Percentiles rank a stretch among this genome's conserved stretches.
phyloP scores from a whole-genome alignment of 345 rosid species.

The Eutrema japonicum region DNA sequence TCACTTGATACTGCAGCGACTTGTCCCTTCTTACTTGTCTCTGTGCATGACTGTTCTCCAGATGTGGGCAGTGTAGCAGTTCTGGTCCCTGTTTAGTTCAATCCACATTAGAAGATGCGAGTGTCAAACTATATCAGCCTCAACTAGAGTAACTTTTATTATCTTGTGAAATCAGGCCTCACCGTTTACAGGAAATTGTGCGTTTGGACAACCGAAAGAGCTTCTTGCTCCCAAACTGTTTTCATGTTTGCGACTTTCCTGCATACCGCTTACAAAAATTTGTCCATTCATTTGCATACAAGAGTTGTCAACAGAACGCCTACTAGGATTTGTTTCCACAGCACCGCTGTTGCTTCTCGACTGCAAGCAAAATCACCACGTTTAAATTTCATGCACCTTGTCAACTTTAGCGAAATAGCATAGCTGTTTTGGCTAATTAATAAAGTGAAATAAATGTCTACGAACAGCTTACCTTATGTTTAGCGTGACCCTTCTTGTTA shows the following conservation, averaged over 20 bases:
- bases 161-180: slow-evolving; percentile 29
- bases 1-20: slow-evolving; percentile 49
- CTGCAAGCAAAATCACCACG: slow-evolving; percentile 45
- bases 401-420: slow-evolving; percentile 7
- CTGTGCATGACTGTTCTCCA: slow-evolving; percentile 47
- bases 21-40: slow-evolving; percentile 51
- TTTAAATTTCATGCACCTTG: slow-evolving; percentile 17
- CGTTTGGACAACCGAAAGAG: slow-evolving; percentile 42
- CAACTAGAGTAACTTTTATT: slow-evolving; percentile 15
- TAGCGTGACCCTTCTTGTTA: slow-evolving; percentile 45
- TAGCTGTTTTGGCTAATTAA: neutral
- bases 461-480: slow-evolving; percentile 53
- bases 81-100: slow-evolving; percentile 40
- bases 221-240: slow-evolving; percentile 46
- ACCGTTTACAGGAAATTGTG: slow-evolving; percentile 39
- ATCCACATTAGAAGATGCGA: slow-evolving; percentile 31
- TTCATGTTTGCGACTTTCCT: slow-evolving; percentile 44
- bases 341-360: slow-evolving; percentile 45
- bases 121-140: slow-evolving; percentile 1
- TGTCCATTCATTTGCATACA: slow-evolving; percentile 45
- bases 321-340: slow-evolving; percentile 48
- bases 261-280: slow-evolving; percentile 37
- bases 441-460: neutral
- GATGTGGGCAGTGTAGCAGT: slow-evolving; percentile 48
- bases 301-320: slow-evolving; percentile 46